Base-by-base conservation (phyloP, 257 asterid species). In the Phtheirospermum japonicum region DNA sequence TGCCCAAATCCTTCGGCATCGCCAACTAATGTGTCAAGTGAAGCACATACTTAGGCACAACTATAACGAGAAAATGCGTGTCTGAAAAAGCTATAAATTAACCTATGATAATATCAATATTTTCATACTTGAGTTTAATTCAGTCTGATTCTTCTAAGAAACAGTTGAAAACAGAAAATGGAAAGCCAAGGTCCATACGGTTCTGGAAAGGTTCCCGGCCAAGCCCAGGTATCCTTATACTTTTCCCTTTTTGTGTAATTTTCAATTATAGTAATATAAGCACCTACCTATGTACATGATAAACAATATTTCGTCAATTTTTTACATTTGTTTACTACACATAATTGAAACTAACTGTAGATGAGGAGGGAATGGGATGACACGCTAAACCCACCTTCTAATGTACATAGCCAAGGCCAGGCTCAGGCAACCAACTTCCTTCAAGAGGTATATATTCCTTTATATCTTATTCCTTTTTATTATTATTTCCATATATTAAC, bases 221-320 rank as follows among this genome's bases (percentile, higher is more conserved):
- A 88, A 72, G 67, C 89, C 64, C 96, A 81, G 87, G 95, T 84
- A 33, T 8, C 9, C 4, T 33, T 33, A 33, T 33, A 33, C 9
- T 33, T n/a, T n/a, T n/a, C n/a, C n/a, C n/a, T n/a, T n/a, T n/a
- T n/a, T n/a, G n/a, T n/a, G n/a, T n/a, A n/a, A n/a, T n/a, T n/a
- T n/a, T n/a, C n/a, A n/a, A n/a, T n/a, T n/a, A n/a, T n/a, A n/a
- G n/a, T n/a, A n/a, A n/a, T n/a, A n/a, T n/a, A n/a, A n/a, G n/a
- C n/a, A n/a, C n/a, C n/a, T n/a, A n/a, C n/a, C n/a, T n/a, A n/a
- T n/a, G n/a, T n/a, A n/a, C n/a, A n/a, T n/a, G n/a, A n/a, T n/a
- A n/a, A n/a, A n/a, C n/a, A n/a, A n/a, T n/a, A n/a, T n/a, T n/a
- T n/a, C n/a, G n/a, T n/a, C n/a, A n/a, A n/a, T n/a, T n/a, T n/a